Evolutionary conservation across 441 rosid species (phyloP).

Genomic region (Geranium incanum): DNA sequence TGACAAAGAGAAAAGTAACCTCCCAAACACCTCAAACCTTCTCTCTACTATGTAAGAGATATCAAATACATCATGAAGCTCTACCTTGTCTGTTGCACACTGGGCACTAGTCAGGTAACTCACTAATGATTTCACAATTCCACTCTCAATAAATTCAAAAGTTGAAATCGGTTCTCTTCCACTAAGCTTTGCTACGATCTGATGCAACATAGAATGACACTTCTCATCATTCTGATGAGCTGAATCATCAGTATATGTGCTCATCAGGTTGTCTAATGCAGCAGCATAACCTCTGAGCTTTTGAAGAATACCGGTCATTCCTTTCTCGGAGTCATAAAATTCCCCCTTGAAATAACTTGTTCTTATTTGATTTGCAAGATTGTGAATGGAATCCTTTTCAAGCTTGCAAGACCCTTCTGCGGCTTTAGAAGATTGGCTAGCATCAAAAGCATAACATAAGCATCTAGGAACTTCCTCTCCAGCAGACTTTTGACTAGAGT

Average conservation of each 20-base stretch:
- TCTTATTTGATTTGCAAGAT: constrained; percentile 63
- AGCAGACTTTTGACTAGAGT: constrained; percentile 41
- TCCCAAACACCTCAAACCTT: constrained; percentile 67
- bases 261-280: constrained; percentile 50
- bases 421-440: constrained; percentile 31
- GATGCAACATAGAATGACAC: constrained; percentile 42
- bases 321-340: constrained; percentile 52
- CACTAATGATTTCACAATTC: constrained; percentile 65
- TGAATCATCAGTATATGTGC: constrained; percentile 27
- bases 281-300: constrained; percentile 57
- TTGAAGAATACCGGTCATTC: constrained; percentile 77
- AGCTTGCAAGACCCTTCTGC: constrained; percentile 59
- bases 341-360: constrained; percentile 54
- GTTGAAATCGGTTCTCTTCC: constrained; percentile 85
- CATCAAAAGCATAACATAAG: constrained; percentile 71
- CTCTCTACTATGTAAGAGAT: constrained; percentile 38
- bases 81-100: constrained; percentile 35
- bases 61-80: constrained; percentile 25
- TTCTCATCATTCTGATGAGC: constrained; percentile 41
- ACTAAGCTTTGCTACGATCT: constrained; percentile 53
- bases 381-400: constrained; percentile 56
- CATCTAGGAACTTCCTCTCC: constrained; percentile 57
- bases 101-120: constrained; percentile 62
- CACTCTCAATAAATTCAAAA: constrained; percentile 91
- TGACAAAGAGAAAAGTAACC: constrained; percentile 45